Evolutionary conservation across 225 moss, liverwort and hornwort species (phyloP).

Genomic region (Bryum argenteum): DNA sequence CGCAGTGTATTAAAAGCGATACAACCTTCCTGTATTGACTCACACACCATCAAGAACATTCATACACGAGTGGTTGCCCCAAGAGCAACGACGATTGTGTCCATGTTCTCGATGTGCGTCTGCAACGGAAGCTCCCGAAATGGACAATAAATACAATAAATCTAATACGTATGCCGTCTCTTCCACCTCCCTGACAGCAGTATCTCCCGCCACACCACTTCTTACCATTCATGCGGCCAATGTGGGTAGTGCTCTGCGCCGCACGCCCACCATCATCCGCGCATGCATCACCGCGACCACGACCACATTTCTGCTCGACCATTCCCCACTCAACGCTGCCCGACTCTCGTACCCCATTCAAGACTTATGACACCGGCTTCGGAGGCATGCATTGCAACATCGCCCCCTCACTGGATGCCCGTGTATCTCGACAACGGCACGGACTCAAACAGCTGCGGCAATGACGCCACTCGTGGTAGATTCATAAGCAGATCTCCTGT

Average conservation of each 20-base stretch:
- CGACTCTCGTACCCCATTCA: slow-evolving; percentile 30
- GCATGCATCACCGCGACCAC: slow-evolving; percentile 18
- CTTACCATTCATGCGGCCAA: not conserved
- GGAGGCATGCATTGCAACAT: slow-evolving; percentile 13
- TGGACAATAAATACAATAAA: slow-evolving; percentile 18
- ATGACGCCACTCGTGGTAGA: slow-evolving; percentile 84
- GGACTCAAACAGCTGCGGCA: slow-evolving; percentile 84
- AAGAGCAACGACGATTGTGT: slow-evolving; percentile 1
- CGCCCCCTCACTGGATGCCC: slow-evolving; percentile 55
- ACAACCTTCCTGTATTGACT: slow-evolving; percentile 19
- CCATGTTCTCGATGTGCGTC: slow-evolving; percentile 10
- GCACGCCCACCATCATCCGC: not conserved
- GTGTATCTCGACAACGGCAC: slow-evolving; percentile 55
- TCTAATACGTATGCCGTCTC: not conserved
- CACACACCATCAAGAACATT: slow-evolving; percentile 15
- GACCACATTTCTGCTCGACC: slow-evolving; percentile 3
- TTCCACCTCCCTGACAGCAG: slow-evolving; percentile 4
- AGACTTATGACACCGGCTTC: slow-evolving; percentile 18
- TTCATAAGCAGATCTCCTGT: slow-evolving; percentile 80
- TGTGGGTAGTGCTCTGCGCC: not conserved
- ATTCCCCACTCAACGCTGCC: slow-evolving; percentile 7
- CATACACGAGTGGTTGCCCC: slow-evolving; percentile 16
- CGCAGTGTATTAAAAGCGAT: slow-evolving; percentile 25
- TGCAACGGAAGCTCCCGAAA: slow-evolving; percentile 19
- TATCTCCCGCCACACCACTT: not conserved